Conservation (phyloP, 2,329 filamentous ascomycete species). For the Rachicladosporium sp. region DNA sequence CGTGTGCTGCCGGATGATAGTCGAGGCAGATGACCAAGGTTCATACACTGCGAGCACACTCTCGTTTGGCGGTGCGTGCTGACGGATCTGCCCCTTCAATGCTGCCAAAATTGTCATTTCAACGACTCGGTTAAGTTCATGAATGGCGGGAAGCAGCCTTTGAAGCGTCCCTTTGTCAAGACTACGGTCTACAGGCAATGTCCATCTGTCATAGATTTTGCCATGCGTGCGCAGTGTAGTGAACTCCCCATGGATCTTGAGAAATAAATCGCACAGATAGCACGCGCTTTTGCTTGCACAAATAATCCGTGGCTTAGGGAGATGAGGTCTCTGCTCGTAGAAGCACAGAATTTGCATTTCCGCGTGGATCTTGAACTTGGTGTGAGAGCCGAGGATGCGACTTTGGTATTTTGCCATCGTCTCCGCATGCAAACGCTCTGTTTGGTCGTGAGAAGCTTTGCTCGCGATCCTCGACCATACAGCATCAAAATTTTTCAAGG, state of each 20-base stretch:
- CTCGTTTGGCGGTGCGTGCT: constrained; percentile 1
- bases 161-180: background rate
- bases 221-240: constrained; percentile 2
- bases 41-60: constrained; percentile 2
- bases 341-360: constrained; percentile 2
- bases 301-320: background rate
- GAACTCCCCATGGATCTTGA: constrained; percentile 1
- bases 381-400: background rate
- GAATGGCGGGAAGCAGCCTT: background rate
- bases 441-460: background rate
- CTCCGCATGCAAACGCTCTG: background rate
- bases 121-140: constrained; percentile 1
- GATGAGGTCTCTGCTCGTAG: constrained; percentile 2
- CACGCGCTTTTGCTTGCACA: constrained; percentile 4
- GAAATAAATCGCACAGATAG: constrained; percentile 2
- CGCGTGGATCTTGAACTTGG: constrained; percentile 2
- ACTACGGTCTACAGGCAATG: background rate
- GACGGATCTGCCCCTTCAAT: background rate
- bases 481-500: constrained; percentile 1
- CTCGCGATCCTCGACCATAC: background rate
- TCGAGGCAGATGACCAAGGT: constrained; percentile 3
- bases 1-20: background rate
- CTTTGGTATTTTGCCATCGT: background rate
- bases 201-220: constrained; percentile 4
- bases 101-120: background rate